Conservation (phyloP, 2,329 filamentous ascomycete genomes). For the Remersonia thermophila region DNA sequence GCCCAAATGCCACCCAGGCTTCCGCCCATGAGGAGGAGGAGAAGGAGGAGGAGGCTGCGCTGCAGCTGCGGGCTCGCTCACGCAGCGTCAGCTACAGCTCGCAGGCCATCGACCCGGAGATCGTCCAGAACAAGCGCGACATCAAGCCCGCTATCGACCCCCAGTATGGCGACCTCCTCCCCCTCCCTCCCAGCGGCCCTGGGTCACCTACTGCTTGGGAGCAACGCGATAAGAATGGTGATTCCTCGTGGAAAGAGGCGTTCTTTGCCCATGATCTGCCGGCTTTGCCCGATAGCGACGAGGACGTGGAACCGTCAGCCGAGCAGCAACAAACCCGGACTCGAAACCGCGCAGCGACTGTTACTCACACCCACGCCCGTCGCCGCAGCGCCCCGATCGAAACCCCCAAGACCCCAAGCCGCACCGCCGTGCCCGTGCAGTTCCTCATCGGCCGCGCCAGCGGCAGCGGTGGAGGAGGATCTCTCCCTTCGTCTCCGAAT, state of each 20-base stretch:
- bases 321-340: slow-evolving; percentile 26
- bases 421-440: slow-evolving; percentile 45
- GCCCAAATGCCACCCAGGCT: slow-evolving; percentile 26
- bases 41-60: slow-evolving; percentile 6
- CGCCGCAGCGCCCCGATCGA: slow-evolving; percentile 35
- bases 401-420: slow-evolving; percentile 39
- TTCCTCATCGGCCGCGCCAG: slow-evolving; percentile 37
- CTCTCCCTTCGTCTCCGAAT: slow-evolving; percentile 32
- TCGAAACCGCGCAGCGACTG: slow-evolving; percentile 11
- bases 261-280: slow-evolving; percentile 29
- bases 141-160: slow-evolving; percentile 57
- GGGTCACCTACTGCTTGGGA: slow-evolving; percentile 29
- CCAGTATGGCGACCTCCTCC: slow-evolving; percentile 51
- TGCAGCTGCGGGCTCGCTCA: background rate
- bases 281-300: slow-evolving; percentile 46
- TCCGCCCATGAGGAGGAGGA: slow-evolving; percentile 20
- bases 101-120: slow-evolving; percentile 43
- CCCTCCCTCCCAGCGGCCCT: slow-evolving; percentile 48
- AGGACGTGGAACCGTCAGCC: slow-evolving; percentile 35
- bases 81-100: slow-evolving; percentile 19
- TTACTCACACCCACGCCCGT: slow-evolving; percentile 26
- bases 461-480: slow-evolving; percentile 15
- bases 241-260: slow-evolving; percentile 19
- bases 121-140: slow-evolving; percentile 37
- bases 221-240: no score